These are phyloP conservation scores for Dalbergia cultrata DNA, from an alignment of 306 rosid genomes.

Conservation along the genomic window DNA sequence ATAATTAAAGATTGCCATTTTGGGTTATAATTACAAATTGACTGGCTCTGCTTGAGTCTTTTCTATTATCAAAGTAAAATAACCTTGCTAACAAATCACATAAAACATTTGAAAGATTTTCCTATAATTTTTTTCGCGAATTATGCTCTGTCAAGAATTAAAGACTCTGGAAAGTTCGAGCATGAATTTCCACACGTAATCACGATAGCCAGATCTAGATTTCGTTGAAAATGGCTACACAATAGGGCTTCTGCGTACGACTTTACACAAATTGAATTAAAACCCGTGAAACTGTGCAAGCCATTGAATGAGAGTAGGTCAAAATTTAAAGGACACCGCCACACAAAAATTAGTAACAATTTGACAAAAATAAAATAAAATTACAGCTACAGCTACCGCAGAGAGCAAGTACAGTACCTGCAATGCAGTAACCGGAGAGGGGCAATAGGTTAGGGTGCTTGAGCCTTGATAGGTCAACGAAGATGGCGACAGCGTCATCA, in stretches of 20 bases:
- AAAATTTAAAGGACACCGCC: background rate
- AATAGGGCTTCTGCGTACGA: conserved; percentile 37
- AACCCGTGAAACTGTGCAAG: conserved; percentile 47
- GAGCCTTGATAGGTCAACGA: conserved; percentile 65
- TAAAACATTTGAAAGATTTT: no score
- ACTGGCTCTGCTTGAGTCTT: no score
- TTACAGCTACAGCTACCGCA: background rate
- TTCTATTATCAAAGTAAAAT: no score
- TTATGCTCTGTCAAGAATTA: conserved; percentile 7
- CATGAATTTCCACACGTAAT: conserved; percentile 49
- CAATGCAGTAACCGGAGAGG: conserved; percentile 94
- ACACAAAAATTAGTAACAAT: conserved; percentile 26
- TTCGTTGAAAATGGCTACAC: conserved; percentile 47
- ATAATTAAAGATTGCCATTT: no score
- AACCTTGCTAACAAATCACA: no score
- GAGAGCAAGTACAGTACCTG: conserved; percentile 60
- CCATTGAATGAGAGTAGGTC: conserved; percentile 53
- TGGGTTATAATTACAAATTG: no score
- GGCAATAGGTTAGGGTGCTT: conserved; percentile 90
- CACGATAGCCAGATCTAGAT: conserved; percentile 43
- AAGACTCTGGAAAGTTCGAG: conserved; percentile 9
- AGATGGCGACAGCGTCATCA: conserved; percentile 67
- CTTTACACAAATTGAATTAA: conserved; percentile 1
- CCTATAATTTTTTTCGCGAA: background rate
- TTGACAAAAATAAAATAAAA: background rate